These are phyloP conservation scores for Arabidopsis arenosa DNA, from an alignment of 345 rosid genomes.

Conservation along the genomic window DNA sequence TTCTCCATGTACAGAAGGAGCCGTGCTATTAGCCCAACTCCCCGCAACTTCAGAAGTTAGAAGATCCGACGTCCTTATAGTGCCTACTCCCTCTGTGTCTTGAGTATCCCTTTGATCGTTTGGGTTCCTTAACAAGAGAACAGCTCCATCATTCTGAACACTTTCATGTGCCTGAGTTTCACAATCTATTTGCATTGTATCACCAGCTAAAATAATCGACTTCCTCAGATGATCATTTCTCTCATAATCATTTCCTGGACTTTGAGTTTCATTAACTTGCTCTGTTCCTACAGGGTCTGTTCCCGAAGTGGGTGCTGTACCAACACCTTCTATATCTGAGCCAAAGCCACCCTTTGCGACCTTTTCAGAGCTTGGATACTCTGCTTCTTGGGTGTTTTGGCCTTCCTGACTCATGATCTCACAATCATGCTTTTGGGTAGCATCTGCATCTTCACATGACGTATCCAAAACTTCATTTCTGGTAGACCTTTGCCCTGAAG, in stretches of 20 bases:
- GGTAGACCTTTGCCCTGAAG: conserved; percentile 57
- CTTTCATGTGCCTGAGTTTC: conserved; percentile 60
- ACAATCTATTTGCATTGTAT: conserved; percentile 84
- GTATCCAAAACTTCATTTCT: conserved; percentile 46
- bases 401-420: conserved; percentile 73
- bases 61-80: conserved; percentile 79
- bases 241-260: conserved; percentile 56
- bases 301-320: conserved; percentile 60
- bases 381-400: conserved; percentile 83
- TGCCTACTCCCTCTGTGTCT: conserved; percentile 69
- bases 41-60: conserved; percentile 86
- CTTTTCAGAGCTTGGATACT: conserved; percentile 58
- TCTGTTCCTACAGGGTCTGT: conserved; percentile 74
- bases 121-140: conserved; percentile 42
- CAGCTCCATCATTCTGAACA: conserved; percentile 47
- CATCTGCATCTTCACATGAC: conserved; percentile 78
- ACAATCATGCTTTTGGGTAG: conserved; percentile 88
- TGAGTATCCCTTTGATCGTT: conserved; percentile 52
- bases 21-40: conserved; percentile 88
- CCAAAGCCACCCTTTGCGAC: conserved; percentile 73
- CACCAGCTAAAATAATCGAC: conserved; percentile 55
- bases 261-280: conserved; percentile 79
- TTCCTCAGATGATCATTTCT: conserved; percentile 50
- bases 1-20: conserved; percentile 81
- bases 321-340: conserved; percentile 75